Evolutionary conservation across 306 rosid species (phyloP).

Genomic region (Potentilla sterilis): DNA sequence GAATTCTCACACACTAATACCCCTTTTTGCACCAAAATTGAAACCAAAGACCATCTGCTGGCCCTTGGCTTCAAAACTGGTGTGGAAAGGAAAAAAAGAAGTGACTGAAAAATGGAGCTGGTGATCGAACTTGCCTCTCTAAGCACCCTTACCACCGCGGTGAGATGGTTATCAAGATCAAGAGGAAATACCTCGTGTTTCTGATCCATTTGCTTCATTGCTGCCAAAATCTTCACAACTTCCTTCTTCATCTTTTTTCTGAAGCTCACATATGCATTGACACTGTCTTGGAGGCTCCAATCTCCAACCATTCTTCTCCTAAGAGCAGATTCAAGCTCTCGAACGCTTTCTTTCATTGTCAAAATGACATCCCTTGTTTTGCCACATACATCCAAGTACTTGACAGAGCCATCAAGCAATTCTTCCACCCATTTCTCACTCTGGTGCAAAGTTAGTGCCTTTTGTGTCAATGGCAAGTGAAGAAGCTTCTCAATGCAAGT

Average conservation of each 20-base stretch:
- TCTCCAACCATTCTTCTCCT: conserved; percentile 55
- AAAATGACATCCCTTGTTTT: conserved; percentile 46
- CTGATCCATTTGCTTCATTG: conserved; percentile 42
- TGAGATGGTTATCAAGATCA: conserved; percentile 38
- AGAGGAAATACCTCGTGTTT: conserved; percentile 24
- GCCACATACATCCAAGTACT: conserved; percentile 52
- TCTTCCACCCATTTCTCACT: conserved; percentile 57
- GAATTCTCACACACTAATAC: conserved; percentile 16
- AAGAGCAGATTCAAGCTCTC: conserved; percentile 57
- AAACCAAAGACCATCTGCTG: conserved; percentile 63
- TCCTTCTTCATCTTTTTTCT: conserved; percentile 49
- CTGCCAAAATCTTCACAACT: conserved; percentile 33
- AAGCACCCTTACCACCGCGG: conserved; percentile 50
- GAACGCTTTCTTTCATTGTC: conserved; percentile 40
- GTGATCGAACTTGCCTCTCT: conserved; percentile 60
- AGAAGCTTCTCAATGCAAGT: conserved; percentile 49
- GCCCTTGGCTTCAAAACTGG: conserved; percentile 47
- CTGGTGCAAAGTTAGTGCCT: conserved; percentile 48
- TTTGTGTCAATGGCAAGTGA: conserved; percentile 50
- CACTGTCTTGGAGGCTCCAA: conserved; percentile 32
- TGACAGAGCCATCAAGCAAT: conserved; percentile 49
- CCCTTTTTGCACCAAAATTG: conserved; percentile 50
- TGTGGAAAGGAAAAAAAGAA: conserved; percentile 46
- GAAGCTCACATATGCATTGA: conserved; percentile 32
- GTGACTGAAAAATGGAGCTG: conserved; percentile 42